Evolutionary conservation across 164 flowering plant species (phyloP).

Genomic region (Macadamia tetraphylla): DNA sequence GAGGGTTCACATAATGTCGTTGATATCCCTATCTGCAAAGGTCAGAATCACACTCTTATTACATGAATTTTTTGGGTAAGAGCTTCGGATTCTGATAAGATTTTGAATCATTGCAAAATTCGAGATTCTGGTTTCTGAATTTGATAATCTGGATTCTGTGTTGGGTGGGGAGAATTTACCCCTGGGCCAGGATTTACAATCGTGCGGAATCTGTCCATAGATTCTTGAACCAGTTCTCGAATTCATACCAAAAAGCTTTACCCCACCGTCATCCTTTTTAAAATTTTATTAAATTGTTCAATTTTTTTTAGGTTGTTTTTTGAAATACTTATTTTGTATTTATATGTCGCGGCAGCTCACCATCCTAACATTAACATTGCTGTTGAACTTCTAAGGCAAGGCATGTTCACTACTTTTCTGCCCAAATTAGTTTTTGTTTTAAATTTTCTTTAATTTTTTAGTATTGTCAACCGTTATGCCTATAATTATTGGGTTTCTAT

Average conservation of each 20-base stretch:
- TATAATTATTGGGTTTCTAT: background rate
- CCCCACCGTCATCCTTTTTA: no score
- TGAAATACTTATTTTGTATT: background rate
- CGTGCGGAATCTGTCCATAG: no score
- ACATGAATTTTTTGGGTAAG: no score
- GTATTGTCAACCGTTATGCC: background rate
- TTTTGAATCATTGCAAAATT: background rate
- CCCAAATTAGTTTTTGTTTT: background rate
- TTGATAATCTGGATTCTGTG: no score
- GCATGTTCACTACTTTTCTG: slow-evolving; percentile 15
- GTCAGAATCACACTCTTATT: slow-evolving; percentile 25
- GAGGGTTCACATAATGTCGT: slow-evolving; percentile 86
- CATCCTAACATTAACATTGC: slow-evolving; percentile 92
- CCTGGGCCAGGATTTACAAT: no score
- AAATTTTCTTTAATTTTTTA: background rate
- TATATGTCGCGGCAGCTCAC: slow-evolving; percentile 56
- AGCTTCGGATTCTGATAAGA: background rate
- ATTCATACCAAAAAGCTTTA: no score
- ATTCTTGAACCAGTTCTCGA: no score
- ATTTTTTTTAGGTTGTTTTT: background rate
- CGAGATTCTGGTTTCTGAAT: background rate
- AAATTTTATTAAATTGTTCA: background rate
- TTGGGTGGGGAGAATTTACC: no score
- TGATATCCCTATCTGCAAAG: slow-evolving; percentile 85
- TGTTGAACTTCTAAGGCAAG: slow-evolving; percentile 70